phyloP scores from a whole-genome alignment of 169 alveolate genomes.

The Cryptosporidium meleagridis region DNA sequence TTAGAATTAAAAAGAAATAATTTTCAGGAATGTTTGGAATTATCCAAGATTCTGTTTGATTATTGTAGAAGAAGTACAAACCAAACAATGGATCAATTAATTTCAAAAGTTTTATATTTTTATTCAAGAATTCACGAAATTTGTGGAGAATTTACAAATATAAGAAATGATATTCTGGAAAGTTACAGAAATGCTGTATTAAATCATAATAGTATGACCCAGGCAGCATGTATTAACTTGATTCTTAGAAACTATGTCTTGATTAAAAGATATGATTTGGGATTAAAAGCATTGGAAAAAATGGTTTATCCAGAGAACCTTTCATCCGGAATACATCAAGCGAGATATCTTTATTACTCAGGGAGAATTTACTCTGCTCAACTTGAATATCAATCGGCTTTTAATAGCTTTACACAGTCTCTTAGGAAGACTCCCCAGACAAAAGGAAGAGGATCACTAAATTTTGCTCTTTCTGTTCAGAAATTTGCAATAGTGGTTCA shows the following conservation, averaged over 20 bases:
- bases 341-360: constrained; percentile 92
- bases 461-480: constrained; percentile 86
- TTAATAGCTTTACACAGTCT: constrained; percentile 86
- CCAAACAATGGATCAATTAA: constrained; percentile 85
- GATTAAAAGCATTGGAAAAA: constrained; percentile 80
- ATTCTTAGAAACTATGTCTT: constrained; percentile 88
- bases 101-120: constrained; percentile 85
- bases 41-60: constrained; percentile 9
- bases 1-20: constrained; percentile 1
- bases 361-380: constrained; percentile 92
- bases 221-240: constrained; percentile 91
- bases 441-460: constrained; percentile 90
- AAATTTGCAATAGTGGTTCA: constrained; percentile 93
- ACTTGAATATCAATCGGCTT: constrained; percentile 93
- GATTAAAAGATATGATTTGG: constrained; percentile 84
- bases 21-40: constrained; percentile 10
- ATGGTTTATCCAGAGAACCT: constrained; percentile 88
- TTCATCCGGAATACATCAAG: constrained; percentile 92
- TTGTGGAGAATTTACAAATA: constrained; percentile 83
- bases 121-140: constrained; percentile 88
- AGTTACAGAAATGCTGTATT: constrained; percentile 89
- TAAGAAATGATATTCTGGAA: constrained; percentile 80
- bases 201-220: constrained; percentile 86
- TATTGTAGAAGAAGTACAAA: constrained; percentile 60
- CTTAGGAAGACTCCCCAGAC: constrained; percentile 94